Percentiles rank a stretch among this genome's conserved stretches.
Evolutionary conservation across 352 stramenopile genomes (phyloP).

Genomic region (Phytophthora foliorum): DNA sequence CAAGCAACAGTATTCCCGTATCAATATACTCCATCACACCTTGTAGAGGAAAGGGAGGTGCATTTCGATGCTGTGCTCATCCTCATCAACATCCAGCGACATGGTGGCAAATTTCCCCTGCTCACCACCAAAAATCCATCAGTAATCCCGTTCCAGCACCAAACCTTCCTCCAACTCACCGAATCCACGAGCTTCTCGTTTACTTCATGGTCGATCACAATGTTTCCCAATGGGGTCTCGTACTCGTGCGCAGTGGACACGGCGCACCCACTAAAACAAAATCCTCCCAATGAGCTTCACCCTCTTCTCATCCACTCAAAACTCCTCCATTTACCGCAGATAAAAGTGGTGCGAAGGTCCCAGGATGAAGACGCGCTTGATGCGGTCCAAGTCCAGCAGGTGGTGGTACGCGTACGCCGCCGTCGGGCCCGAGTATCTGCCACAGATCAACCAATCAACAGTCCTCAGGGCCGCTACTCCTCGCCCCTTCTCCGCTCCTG

Average conservation of each 20-base stretch:
- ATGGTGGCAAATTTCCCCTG: slow-evolving; percentile 84
- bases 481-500: neutral
- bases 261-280: slow-evolving; percentile 71
- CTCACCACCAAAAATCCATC: neutral
- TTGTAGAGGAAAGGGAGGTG: slow-evolving; percentile 96
- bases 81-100: slow-evolving; percentile 92
- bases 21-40: slow-evolving; percentile 35
- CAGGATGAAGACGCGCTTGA: slow-evolving; percentile 93
- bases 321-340: slow-evolving; percentile 68
- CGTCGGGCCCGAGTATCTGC: slow-evolving; percentile 94
- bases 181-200: slow-evolving; percentile 90
- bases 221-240: slow-evolving; percentile 96
- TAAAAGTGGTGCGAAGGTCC: slow-evolving; percentile 98
- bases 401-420: slow-evolving; percentile 95
- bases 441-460: neutral
- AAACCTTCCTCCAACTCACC: slow-evolving; percentile 35
- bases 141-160: neutral
- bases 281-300: neutral
- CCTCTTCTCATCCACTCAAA: neutral
- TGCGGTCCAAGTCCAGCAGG: slow-evolving; percentile 70
- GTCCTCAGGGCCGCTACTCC: neutral
- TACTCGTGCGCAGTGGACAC: slow-evolving; percentile 89
- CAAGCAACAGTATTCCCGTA: neutral
- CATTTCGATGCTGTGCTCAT: slow-evolving; percentile 98
- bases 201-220: slow-evolving; percentile 92